Conservation (phyloP, 345 rosid genomes). For the Populus pruinosa region DNA sequence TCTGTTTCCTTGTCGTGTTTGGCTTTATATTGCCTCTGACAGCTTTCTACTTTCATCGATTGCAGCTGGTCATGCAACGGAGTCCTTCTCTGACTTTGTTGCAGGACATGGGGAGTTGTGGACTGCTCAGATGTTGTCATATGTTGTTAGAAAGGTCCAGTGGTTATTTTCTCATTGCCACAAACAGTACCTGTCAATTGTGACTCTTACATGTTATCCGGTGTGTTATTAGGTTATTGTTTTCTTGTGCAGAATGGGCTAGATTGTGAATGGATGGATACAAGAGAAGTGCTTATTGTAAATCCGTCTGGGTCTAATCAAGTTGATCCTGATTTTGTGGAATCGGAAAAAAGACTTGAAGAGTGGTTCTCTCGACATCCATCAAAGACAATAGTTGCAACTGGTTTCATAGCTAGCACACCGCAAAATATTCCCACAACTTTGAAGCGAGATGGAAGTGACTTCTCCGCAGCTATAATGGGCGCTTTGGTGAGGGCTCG, state of each 20-base stretch:
- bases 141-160: slow-evolving; percentile 74
- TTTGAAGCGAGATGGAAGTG: slow-evolving; percentile 98
- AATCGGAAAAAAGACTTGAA: slow-evolving; percentile 70
- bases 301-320: slow-evolving; percentile 86
- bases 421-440: slow-evolving; percentile 93
- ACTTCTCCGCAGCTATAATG: slow-evolving; percentile 96
- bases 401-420: slow-evolving; percentile 99
- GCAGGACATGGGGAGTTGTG: slow-evolving; percentile 97
- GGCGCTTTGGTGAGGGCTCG: slow-evolving; percentile 80
- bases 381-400: slow-evolving; percentile 66
- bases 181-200: background rate
- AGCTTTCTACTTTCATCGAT: background rate
- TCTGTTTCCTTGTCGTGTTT: background rate
- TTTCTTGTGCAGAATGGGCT: slow-evolving; percentile 53
- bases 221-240: background rate
- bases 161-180: slow-evolving; percentile 2
- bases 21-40: background rate
- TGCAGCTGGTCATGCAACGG: slow-evolving; percentile 96
- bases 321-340: slow-evolving; percentile 88
- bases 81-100: slow-evolving; percentile 92
- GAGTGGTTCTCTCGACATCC: slow-evolving; percentile 74
- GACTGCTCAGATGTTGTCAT: slow-evolving; percentile 90
- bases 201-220: background rate
- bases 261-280: slow-evolving; percentile 95
- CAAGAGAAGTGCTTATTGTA: slow-evolving; percentile 90